These are phyloP conservation scores for Exophiala dermatitidis DNA, from an alignment of 2,329 filamentous ascomycete species.

Conservation along the genomic window DNA sequence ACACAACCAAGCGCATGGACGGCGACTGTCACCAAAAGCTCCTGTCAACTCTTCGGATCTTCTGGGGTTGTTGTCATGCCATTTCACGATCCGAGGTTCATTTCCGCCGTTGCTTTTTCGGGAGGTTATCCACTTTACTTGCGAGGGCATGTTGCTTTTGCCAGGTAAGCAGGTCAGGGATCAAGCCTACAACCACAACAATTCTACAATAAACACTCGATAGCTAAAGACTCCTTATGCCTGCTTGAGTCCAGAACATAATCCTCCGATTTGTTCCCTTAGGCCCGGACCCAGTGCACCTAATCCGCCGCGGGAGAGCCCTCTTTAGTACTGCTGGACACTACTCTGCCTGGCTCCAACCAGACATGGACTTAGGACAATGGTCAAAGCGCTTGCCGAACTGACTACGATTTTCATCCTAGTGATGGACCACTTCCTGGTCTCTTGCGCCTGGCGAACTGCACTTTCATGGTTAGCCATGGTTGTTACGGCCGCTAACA, in stretches of 20 bases:
- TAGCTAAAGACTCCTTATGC: no score
- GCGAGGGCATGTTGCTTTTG: no score
- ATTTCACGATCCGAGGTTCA: not conserved
- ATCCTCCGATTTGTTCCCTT: not conserved
- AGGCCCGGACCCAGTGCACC: not conserved
- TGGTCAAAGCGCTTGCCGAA: not conserved
- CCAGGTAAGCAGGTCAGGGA: no score
- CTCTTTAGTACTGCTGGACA: not conserved
- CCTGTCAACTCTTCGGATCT: not conserved
- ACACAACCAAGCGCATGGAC: not conserved
- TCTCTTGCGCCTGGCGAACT: not conserved
- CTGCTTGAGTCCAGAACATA: not conserved
- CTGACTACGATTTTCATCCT: not conserved
- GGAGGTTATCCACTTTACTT: not conserved
- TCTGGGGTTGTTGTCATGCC: not conserved
- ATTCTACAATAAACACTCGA: not conserved
- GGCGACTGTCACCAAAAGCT: not conserved
- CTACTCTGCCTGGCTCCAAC: not conserved
- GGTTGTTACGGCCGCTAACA: constrained; percentile 4
- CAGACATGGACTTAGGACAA: not conserved
- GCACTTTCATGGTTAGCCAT: constrained; percentile 3
- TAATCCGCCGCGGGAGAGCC: not conserved
- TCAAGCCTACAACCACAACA: no score
- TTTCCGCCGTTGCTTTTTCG: not conserved
- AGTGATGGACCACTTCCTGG: not conserved